A percentile compares a stretch with the other conserved stretches of the same genome.
Evolutionary conservation across 2,329 filamentous ascomycete species (phyloP).

Genomic region (Mariannaea elegans): DNA sequence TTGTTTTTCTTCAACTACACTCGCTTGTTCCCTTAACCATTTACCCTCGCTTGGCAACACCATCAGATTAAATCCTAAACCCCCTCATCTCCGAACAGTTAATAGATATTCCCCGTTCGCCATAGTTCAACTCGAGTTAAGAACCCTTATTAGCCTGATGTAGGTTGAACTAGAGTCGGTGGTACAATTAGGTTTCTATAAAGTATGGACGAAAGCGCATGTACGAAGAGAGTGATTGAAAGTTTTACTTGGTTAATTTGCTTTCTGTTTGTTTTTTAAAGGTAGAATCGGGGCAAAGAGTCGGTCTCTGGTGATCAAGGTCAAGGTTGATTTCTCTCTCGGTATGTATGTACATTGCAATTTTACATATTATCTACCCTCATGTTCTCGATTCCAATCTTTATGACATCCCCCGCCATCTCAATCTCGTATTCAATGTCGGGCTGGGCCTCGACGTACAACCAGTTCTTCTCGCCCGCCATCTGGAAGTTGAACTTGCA

Average conservation of each 20-base stretch:
- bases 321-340: neutral
- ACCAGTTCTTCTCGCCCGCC: slow-evolving; percentile 55
- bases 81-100: neutral
- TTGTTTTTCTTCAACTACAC: neutral
- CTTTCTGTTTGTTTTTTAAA: neutral
- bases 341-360: neutral
- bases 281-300: neutral
- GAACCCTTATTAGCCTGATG: neutral
- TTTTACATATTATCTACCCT: slow-evolving; percentile 12
- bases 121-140: neutral
- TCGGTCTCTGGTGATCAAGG: neutral
- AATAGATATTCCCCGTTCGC: neutral
- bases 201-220: neutral
- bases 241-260: neutral
- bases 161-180: neutral
- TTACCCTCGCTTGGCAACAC: neutral
- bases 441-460: slow-evolving; percentile 57
- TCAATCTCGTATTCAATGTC: slow-evolving; percentile 58
- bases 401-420: slow-evolving; percentile 44
- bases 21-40: neutral
- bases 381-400: slow-evolving; percentile 13
- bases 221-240: neutral
- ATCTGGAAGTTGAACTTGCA: slow-evolving; percentile 52
- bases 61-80: neutral
- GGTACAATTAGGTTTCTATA: neutral